Evolutionary conservation across 805 yeast species (phyloP).

Genomic region (Scheffersomyces ergatensis): DNA sequence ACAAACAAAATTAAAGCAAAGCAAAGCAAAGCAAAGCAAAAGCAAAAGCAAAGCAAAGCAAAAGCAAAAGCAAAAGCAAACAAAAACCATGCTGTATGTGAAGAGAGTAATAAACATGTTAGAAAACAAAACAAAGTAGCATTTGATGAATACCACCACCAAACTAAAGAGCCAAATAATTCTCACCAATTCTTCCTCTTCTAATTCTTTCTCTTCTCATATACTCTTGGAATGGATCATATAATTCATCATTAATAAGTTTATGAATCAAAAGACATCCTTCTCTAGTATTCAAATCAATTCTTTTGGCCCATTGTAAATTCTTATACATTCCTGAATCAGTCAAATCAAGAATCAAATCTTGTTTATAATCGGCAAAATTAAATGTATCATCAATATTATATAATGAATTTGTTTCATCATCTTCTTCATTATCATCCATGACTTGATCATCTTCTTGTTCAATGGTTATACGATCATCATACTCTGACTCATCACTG

Average conservation of each 20-base stretch:
- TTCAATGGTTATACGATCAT: constrained; percentile 6
- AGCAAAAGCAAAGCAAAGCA: no score
- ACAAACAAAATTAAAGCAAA: no score
- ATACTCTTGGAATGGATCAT: constrained; percentile 26
- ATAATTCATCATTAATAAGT: constrained; percentile 29
- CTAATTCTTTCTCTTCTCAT: constrained; percentile 31
- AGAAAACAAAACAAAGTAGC: no score
- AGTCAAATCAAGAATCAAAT: constrained; percentile 34
- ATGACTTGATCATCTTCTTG: constrained; percentile 4
- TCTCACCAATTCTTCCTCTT: constrained; percentile 44
- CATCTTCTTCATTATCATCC: not conserved
- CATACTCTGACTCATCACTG: constrained; percentile 1
- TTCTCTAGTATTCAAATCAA: constrained; percentile 21
- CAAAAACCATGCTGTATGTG: no score
- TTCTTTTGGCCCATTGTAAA: constrained; percentile 36
- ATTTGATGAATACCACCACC: no score
- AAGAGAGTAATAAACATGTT: no score
- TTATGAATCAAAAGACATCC: constrained; percentile 26
- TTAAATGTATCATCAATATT: constrained; percentile 1
- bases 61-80: no score
- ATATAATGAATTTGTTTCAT: constrained; percentile 4
- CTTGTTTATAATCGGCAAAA: constrained; percentile 11
- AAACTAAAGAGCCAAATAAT: constrained; percentile 31
- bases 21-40: no score
- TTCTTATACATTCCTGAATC: constrained; percentile 45